These are phyloP conservation scores for Chaetoceros tenuissimus DNA, from an alignment of 108 stramenopile genomes.

Conservation along the genomic window DNA sequence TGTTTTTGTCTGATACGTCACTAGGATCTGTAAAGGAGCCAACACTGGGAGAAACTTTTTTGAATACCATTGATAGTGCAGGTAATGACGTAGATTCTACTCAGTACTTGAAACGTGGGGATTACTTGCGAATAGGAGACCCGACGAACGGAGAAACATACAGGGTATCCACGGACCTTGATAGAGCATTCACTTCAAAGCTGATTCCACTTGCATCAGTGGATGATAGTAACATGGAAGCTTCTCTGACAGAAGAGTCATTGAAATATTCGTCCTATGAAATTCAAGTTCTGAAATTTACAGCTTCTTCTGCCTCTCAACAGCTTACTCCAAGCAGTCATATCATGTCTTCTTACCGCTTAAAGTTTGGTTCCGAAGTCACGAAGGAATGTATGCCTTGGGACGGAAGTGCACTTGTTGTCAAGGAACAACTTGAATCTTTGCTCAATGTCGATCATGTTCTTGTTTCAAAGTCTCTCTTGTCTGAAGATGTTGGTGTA, in stretches of 20 bases:
- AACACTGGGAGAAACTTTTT: slow-evolving; percentile 37
- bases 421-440: slow-evolving; percentile 54
- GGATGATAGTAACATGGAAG: slow-evolving; percentile 28
- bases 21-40: slow-evolving; percentile 41
- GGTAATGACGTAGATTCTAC: slow-evolving; percentile 24
- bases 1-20: slow-evolving; percentile 60
- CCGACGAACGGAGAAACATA: slow-evolving; percentile 55
- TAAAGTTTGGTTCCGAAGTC: slow-evolving; percentile 33
- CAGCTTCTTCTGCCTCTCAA: slow-evolving; percentile 10
- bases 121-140: slow-evolving; percentile 60
- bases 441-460: slow-evolving; percentile 37
- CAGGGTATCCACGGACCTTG: slow-evolving; percentile 40
- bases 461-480: slow-evolving; percentile 19
- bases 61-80: slow-evolving; percentile 33
- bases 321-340: slow-evolving; percentile 27
- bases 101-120: slow-evolving; percentile 40
- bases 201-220: slow-evolving; percentile 28
- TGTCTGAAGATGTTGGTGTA: slow-evolving; percentile 13
- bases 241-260: slow-evolving; percentile 31
- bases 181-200: slow-evolving; percentile 19
- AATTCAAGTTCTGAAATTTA: slow-evolving; percentile 46
- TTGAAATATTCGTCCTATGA: slow-evolving; percentile 57
- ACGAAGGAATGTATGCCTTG: slow-evolving; percentile 34
- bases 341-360: slow-evolving; percentile 31
- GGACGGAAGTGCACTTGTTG: slow-evolving; percentile 21